phyloP scores from a whole-genome alignment of 257 asterid genomes.

The Anisodus acutangulus region DNA sequence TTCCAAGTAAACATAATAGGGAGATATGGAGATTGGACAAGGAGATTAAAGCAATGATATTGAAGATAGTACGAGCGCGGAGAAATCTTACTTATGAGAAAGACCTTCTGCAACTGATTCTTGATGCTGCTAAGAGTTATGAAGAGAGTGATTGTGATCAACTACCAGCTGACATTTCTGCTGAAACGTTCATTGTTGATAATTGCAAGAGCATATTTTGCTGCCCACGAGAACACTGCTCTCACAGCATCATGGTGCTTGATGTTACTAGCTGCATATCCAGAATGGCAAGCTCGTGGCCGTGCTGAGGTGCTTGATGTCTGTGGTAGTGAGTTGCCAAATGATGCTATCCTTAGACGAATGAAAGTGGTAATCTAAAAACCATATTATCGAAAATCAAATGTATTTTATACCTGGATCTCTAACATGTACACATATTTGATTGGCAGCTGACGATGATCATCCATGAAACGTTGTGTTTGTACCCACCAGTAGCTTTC shows the following conservation, averaged over 20 bases:
- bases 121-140: conserved; percentile 56
- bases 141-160: conserved; percentile 40
- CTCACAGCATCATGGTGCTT: conserved; percentile 81
- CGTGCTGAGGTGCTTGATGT: conserved; percentile 67
- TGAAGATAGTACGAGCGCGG: conserved; percentile 50
- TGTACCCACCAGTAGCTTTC: conserved; percentile 70
- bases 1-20: conserved; percentile 62
- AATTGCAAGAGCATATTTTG: conserved; percentile 79
- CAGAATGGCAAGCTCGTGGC: conserved; percentile 78
- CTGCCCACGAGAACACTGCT: conserved; percentile 73
- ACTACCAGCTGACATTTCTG: conserved; percentile 47
- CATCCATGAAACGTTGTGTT: conserved; percentile 71
- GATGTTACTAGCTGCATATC: conserved; percentile 68
- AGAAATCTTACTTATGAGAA: conserved; percentile 42
- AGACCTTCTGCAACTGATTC: conserved; percentile 61
- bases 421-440: background rate
- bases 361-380: conserved; percentile 60
- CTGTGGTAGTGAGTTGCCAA: conserved; percentile 54
- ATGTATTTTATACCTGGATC: background rate
- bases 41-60: conserved; percentile 60
- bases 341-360: conserved; percentile 55
- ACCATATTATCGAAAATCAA: background rate
- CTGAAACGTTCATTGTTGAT: conserved; percentile 57
- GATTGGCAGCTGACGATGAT: conserved; percentile 60
- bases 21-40: conserved; percentile 60